Base-by-base conservation (phyloP, 2,329 filamentous ascomycete genomes). In the Fusarium sororula region DNA sequence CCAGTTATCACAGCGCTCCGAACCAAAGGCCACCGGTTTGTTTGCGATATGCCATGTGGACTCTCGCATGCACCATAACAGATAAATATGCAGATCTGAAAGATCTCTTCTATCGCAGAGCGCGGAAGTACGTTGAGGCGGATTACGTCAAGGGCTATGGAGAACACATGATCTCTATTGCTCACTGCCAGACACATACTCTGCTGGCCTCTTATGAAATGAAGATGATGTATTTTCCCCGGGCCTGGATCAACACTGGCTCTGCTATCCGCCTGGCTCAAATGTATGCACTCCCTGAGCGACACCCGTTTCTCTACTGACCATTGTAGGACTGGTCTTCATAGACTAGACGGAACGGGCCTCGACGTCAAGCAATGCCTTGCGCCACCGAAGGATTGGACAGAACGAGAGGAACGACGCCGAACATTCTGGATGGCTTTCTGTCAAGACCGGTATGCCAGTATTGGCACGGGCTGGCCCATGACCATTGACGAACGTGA, bases 371-470 rank as follows among this genome's bases (percentile, higher is more conserved):
- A 98, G 82, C 95, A 98, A 81, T 97, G 94, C 75, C 85, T 98
- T 20, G 91, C 93, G 11, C 92, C 94, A 1, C 91, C 96, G 6
- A 92, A 92, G 79, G 96, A 99, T 82, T 98, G 95, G 95, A 97
- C 94, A 1, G 96, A 98, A 81, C 89, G 90, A 63, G 96, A 98
- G 83, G 96, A 99, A 81, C 88, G 96, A 75, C 89, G 96, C 59
- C 89, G 96, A 73, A 97, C 95, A 0, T 98, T 98, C 76, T 99
- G 96, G 96, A 92, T 96, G 90, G 90, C 93, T 7, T 98, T 98
- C 79, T 94, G 92, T 76, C 86, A 95, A 72, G 96, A 98, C 79
- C 90, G 96, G 59, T 98, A 98, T 83, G 94, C 95, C 11, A 98
- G 95, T 78, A 96, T 98, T 64, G 96, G 96, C 39, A 98, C 96